Base-by-base conservation (phyloP, 23 red algal genomes). In the Chondrus crispus region DNA sequence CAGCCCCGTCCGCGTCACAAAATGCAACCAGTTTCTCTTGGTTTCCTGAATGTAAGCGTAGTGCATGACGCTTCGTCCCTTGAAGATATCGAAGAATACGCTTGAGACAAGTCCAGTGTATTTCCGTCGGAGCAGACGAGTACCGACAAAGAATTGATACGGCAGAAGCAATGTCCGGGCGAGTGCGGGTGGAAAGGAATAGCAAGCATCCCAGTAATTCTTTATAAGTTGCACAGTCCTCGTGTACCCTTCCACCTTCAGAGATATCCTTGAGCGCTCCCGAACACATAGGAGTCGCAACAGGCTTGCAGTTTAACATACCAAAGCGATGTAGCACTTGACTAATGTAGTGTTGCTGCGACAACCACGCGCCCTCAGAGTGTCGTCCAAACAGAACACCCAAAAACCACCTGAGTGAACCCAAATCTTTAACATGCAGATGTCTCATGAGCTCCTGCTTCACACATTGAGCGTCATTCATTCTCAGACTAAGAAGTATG, bases 1-100 rank as follows among this genome's bases (percentile, higher is more conserved):
- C 70, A 42, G 87, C 87, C 73, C 75, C 78, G 63, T 91, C 69
- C 20, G 87, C 24, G 46, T 80, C 72, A 26, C 13, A 46, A 37
- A 48, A 77, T 28, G 42, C 72, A 38, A 48, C 42, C 18, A 77
- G 46, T 41, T 36, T 8, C 42, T 77, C 72, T 77, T n/a, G 13
- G 19, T 50, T 64, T 32, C 35, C 24, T n/a, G 24, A 32, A 64
- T n/a, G 35, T 64, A 64, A 32, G 24, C 16, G 26, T 64, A 64
- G 58, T 30, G 24, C 14, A 64, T 64, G 39, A 38, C 71, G 24
- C 43, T 24, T 5, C 28, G 71, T 76, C 33, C 71, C 71, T 76
- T 76, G 28, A 76, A 76, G 71, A 38, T 76, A 76, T 11, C 71
- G 71, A 8, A 48, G 44, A 38, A 76, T 76, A 24, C 71, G 28